Evolutionary conservation across 169 alveolate species (phyloP), one percentile per base, ranked within the genome.

Genomic region (Miamiensis avidus): DNA sequence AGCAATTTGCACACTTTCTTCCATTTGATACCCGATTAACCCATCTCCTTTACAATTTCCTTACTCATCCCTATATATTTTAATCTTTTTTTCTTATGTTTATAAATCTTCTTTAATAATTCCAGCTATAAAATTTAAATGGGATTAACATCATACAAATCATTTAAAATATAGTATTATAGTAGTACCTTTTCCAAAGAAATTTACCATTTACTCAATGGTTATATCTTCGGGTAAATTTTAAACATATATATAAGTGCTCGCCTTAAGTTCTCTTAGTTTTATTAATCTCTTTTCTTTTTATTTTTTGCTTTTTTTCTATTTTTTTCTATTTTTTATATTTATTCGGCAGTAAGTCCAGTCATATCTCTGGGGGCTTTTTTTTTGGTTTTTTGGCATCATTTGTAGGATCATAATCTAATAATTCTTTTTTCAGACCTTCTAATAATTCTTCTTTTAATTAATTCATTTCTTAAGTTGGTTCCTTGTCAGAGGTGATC

Each of bases 21-120:
- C 90, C 86, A 88, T 91, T 34, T 91, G 93, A 82, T 88, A 96
- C 1, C 95, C 91, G 25, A 96, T 93, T n/a, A 93, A 83, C 1
- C 96, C 97, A 88, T 96, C 97, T 29, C 98, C 98, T 75, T 95
- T 91, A 29, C 89, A 91, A 29, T 82, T 83, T 0, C 94, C 95
- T 25, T 86, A 65, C 28, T 85, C 84, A 84, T 93, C 93, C 65
- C 29, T 84, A 78, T 96, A 96, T 0, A 96, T 84, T 81, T 95
- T 96, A 29, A 94, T 91, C 75, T 82, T 87, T 28, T 94, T 92
- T 78, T 85, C 34, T 4, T 93, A 84, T 26, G 96, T 93, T 49
- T 81, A 81, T n/a, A 96, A 97, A 81, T 94, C 95, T n/a, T 93
- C 89, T 75, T 97, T 87, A 6, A 96, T 92, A 0, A 93, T 90